Base-by-base conservation (phyloP, 1,139 yeast species). In the Debaryomycetaceae sp. region DNA sequence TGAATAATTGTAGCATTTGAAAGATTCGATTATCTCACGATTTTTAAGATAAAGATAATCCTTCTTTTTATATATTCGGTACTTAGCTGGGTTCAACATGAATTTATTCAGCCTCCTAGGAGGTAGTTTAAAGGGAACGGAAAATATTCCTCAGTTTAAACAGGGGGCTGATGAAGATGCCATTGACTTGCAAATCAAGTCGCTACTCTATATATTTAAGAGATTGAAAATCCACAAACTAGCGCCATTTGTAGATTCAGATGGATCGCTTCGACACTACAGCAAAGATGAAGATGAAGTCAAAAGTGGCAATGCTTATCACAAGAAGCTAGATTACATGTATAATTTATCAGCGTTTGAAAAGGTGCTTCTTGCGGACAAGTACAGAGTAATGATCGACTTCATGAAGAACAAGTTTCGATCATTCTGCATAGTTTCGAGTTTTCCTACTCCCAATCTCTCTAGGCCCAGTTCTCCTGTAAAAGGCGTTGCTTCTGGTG, bases 381-480 rank as follows among this genome's bases (percentile, higher is more conserved):
- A 79, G 42, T 79, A 81, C 52, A 65, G 87, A 29, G 78, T 83
- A 16, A 63, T 81, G 41, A 72, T 80, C 24, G 89, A 83, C 55
- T 83, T 79, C 71, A 57, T 67, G 34, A 81, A 81, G 53, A 83
- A 83, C 61, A 77, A 79, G 56, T 83, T 81, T 53, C 65, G 91
- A 37, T 66, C 85, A 1, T 56, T 74, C 51, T 74, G 85, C 50
- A 69, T 83, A 5, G 56, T 83, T 24, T 62, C 79, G 5, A 78
- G 64, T 17, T 47, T 46, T 5, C 85, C 87, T 5, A 56, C 54
- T 26, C 49, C 48, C 6, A 50, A 43, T 7, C 38, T 53, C 18
- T 46, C 53, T 6, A 39, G 58, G 14, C 52, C 59, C 3, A 36
- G 42, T 5, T 48, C 55, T 13, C 58, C 59, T 1, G 44, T 46